Evolutionary conservation across 2,329 filamentous ascomycete species (phyloP).

Genomic region (Fusarium verticillioides): DNA sequence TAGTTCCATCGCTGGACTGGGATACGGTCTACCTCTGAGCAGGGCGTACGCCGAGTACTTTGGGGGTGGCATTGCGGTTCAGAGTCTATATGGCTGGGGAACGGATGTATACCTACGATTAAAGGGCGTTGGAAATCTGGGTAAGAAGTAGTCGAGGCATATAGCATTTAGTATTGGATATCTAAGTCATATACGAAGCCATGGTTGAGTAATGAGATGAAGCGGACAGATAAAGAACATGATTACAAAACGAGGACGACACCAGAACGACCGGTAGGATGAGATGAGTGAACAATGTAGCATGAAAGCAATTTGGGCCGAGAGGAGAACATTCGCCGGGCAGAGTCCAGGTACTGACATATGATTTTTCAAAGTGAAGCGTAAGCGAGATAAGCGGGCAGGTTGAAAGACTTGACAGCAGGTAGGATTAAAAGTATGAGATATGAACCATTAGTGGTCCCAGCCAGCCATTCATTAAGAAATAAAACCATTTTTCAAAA

Average conservation of each 20-base stretch:
- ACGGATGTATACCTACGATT: constrained; percentile 75
- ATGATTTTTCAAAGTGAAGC: background rate
- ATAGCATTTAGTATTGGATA: background rate
- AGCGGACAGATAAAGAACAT: background rate
- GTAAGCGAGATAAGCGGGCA: background rate
- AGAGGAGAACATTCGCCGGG: background rate
- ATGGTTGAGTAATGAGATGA: background rate
- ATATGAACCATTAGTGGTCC: constrained; percentile 21
- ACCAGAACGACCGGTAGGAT: background rate
- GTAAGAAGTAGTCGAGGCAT: constrained; percentile 39
- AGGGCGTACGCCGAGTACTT: constrained; percentile 98
- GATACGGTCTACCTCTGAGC: constrained; percentile 90
- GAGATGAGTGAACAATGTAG: background rate
- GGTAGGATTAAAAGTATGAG: constrained; percentile 25
- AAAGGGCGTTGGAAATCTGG: constrained; percentile 70
- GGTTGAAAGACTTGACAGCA: background rate
- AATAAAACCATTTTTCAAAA: constrained; percentile 38
- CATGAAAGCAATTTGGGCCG: background rate
- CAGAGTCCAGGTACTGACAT: background rate
- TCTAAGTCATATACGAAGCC: background rate
- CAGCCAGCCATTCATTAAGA: constrained; percentile 38
- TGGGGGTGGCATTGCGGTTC: constrained; percentile 92
- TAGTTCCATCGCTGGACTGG: constrained; percentile 90
- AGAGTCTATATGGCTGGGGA: constrained; percentile 95
- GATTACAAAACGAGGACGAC: background rate